phyloP scores from a whole-genome alignment of 176 grass and related monocot genomes.

The Oryza glaberrima region DNA sequence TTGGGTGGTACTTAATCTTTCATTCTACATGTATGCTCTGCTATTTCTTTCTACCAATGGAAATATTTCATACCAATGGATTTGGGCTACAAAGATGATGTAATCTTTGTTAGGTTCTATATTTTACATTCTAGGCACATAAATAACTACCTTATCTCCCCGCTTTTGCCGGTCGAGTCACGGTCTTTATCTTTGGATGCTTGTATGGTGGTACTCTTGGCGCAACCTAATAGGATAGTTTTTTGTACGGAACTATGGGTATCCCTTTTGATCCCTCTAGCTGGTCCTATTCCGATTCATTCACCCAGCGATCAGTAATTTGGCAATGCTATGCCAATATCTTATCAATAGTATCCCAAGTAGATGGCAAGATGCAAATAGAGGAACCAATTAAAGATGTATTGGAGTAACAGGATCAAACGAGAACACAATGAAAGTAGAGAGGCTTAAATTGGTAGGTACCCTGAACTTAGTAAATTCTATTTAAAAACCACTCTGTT shows the following conservation, averaged over 20 bases:
- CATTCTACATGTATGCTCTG: neutral
- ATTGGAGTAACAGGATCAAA: neutral
- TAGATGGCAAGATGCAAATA: conserved; percentile 22
- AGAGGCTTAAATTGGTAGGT: conserved; percentile 33
- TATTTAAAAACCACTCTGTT: neutral
- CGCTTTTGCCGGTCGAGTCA: neutral
- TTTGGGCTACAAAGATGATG: conserved; percentile 1
- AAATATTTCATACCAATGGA: neutral
- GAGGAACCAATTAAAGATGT: neutral
- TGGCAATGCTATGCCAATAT: conserved; percentile 19
- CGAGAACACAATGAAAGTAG: neutral
- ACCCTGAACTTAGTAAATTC: neutral
- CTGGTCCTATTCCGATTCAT: neutral
- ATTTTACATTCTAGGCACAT: neutral
- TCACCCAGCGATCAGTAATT: neutral
- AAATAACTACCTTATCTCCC: neutral
- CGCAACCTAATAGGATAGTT: neutral
- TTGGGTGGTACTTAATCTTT: neutral
- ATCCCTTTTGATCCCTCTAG: neutral
- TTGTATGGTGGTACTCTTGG: neutral
- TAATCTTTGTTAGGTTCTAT: neutral
- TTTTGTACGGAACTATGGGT: neutral
- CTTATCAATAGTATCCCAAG: conserved; percentile 5
- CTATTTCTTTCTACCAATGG: neutral
- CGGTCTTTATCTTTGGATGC: conserved; percentile 20